Evolutionary conservation across 352 stramenopile genomes (phyloP).

Genomic region (Pilasporangium apinafurcum): DNA sequence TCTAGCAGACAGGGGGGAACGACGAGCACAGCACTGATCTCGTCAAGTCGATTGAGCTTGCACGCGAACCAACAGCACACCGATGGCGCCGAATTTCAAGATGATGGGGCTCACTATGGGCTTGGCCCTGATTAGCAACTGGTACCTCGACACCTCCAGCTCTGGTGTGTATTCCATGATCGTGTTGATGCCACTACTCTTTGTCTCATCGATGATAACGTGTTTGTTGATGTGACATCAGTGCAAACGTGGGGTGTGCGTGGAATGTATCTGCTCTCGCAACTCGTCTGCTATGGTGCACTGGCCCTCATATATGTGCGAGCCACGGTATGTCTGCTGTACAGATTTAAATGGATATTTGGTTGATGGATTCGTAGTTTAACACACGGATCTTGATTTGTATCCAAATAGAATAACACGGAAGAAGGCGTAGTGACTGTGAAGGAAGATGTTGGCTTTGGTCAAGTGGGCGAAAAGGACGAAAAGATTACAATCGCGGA

Average conservation of each 20-base stretch:
- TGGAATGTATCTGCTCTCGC: slow-evolving; percentile 49
- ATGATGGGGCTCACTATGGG: slow-evolving; percentile 72
- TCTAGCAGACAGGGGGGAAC: too few relatives aligned
- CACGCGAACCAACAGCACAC: too few relatives aligned
- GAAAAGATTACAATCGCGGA: slow-evolving; percentile 82
- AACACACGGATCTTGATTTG: background rate
- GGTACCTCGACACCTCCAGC: slow-evolving; percentile 58
- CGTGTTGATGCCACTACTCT: background rate
- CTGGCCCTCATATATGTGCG: slow-evolving; percentile 60
- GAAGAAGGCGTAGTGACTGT: slow-evolving; percentile 62
- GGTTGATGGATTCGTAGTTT: background rate
- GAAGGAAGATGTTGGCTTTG: slow-evolving; percentile 77
- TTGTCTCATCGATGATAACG: background rate
- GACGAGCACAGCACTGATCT: too few relatives aligned
- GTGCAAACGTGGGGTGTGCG: slow-evolving; percentile 52
- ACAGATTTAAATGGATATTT: background rate
- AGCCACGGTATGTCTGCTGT: slow-evolving; percentile 23
- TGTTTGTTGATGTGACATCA: slow-evolving; percentile 8
- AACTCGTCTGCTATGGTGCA: slow-evolving; percentile 57
- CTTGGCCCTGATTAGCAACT: slow-evolving; percentile 57
- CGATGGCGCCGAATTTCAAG: slow-evolving; percentile 72
- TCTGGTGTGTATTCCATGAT: slow-evolving; percentile 21
- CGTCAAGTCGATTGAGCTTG: too few relatives aligned
- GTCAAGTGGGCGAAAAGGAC: slow-evolving; percentile 58
- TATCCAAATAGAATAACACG: slow-evolving; percentile 55